A percentile compares a stretch with the other conserved stretches of the same genome.
Conservation (phyloP, 352 stramenopile genomes). For the Globisporangium orthogonon region DNA sequence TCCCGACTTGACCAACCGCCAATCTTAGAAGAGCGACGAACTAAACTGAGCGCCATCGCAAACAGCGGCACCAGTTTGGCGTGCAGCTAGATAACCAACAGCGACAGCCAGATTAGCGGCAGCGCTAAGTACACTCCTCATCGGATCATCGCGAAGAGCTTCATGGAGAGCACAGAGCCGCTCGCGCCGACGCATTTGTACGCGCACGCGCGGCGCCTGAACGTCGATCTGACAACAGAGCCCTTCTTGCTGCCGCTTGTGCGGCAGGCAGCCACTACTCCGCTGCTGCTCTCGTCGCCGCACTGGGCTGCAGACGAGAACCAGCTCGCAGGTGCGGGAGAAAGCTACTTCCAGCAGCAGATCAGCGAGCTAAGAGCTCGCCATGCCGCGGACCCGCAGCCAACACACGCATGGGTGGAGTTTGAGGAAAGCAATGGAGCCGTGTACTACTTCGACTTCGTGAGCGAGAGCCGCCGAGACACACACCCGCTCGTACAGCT, state of each 20-base stretch:
- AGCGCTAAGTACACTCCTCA: no score
- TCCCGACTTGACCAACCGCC: no score
- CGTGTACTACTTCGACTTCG: slow-evolving; percentile 61
- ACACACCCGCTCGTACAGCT: slow-evolving; percentile 32
- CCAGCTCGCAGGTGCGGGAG: slow-evolving; percentile 10
- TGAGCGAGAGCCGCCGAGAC: slow-evolving; percentile 22
- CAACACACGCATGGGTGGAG: slow-evolving; percentile 35
- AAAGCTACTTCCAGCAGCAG: slow-evolving; percentile 48
- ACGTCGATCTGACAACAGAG: slow-evolving; percentile 38
- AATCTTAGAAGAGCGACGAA: no score
- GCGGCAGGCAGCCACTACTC: slow-evolving; percentile 38
- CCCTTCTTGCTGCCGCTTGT: slow-evolving; percentile 44
- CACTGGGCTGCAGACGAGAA: slow-evolving; percentile 20
- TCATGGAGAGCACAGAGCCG: background rate
- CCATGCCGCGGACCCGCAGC: slow-evolving; percentile 5
- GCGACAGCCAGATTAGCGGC: no score
- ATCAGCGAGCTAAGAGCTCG: slow-evolving; percentile 30
- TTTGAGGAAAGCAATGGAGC: slow-evolving; percentile 25
- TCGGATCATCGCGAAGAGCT: no score
- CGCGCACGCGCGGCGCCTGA: slow-evolving; percentile 26
- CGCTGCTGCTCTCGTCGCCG: slow-evolving; percentile 21
- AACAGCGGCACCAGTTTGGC: no score
- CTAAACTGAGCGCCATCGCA: no score
- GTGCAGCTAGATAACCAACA: no score
- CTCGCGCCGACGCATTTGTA: slow-evolving; percentile 46